A percentile compares a stretch with the other conserved stretches of the same genome.
Evolutionary conservation across 345 rosid species (phyloP).

Genomic region (Corymbia maculata): DNA sequence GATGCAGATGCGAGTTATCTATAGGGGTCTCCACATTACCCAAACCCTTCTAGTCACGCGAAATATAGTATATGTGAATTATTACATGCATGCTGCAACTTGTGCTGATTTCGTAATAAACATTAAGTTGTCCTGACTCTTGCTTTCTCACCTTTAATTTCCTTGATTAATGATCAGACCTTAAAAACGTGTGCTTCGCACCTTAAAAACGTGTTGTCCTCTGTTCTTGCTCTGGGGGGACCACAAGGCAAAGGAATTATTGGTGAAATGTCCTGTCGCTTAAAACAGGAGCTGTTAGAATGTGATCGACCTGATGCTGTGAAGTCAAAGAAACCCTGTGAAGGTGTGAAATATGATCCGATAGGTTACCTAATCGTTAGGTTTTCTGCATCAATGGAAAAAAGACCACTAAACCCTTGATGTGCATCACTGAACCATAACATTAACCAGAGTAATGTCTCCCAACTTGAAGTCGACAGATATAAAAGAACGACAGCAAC

Average conservation of each 20-base stretch:
- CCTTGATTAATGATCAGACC: neutral
- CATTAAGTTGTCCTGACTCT: neutral
- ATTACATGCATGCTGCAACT: neutral
- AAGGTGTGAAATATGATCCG: neutral
- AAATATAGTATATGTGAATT: neutral
- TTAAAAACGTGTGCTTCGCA: neutral
- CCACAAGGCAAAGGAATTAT: neutral
- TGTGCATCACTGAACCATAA: neutral
- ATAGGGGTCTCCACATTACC: neutral
- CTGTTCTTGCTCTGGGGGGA: neutral
- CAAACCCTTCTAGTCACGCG: neutral
- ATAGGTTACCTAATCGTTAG: neutral
- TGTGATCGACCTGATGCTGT: neutral
- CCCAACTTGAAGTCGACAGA: neutral
- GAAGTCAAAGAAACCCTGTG: neutral
- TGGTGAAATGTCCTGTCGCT: neutral
- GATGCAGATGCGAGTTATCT: neutral
- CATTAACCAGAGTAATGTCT: neutral
- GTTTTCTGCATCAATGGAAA: neutral
- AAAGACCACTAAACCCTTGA: neutral
- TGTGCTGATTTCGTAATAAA: neutral
- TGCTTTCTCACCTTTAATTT: neutral
- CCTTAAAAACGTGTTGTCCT: neutral
- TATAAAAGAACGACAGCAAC: neutral
- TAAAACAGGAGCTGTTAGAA: neutral